Evolutionary conservation across 495 filamentous ascomycete genomes (phyloP), one percentile per base, ranked within the genome.

Genomic region (Usnea hakonensis): DNA sequence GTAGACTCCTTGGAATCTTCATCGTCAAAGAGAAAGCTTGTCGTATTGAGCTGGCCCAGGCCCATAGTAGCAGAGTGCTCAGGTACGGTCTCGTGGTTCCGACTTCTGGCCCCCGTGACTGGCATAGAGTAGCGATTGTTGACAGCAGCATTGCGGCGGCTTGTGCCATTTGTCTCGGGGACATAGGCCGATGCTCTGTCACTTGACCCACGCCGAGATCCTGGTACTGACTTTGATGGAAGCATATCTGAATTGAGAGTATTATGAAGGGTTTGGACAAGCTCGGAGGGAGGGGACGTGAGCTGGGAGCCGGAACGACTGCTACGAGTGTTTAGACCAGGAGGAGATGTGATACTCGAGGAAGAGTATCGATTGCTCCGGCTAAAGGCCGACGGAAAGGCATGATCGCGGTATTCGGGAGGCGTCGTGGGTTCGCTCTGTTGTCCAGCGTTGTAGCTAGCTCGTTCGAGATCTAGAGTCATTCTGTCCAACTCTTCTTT

Each of bases 401-500:
- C 82, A 57, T 81, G 80, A 57, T 96, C 90, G 64, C 84, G 87
- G 71, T 91, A 90, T 72, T 97, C 94, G 23, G 94, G 94, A n/a
- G 94, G 94, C 21, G 95, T 98, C 16, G 94, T 96, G 11, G 93
- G 93, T 75, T 97, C 92, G 57, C 91, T 93, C 72, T 90, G 86
- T 61, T 90, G 87, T 40, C 89, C 89, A 63, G 81, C 74, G n/a
- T 71, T 67, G 36, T 80, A 69, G 48, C 79, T 76, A 74, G 82
- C 75, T 72, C 82, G 73, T 66, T 84, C 76, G 64, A 97, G 76
- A 58, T 91, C 88, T 67, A 89, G 85, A 62, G 87, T 86, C 72
- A 97, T 86, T 72, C 86, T 83, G 33, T 85, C 84, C 70, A 96
- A 86, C 68, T 96, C 90, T 55, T 84, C 81, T 70, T 90, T 90